Conservation (phyloP, 202 grass and related monocot species). For the Musa balbisiana region DNA sequence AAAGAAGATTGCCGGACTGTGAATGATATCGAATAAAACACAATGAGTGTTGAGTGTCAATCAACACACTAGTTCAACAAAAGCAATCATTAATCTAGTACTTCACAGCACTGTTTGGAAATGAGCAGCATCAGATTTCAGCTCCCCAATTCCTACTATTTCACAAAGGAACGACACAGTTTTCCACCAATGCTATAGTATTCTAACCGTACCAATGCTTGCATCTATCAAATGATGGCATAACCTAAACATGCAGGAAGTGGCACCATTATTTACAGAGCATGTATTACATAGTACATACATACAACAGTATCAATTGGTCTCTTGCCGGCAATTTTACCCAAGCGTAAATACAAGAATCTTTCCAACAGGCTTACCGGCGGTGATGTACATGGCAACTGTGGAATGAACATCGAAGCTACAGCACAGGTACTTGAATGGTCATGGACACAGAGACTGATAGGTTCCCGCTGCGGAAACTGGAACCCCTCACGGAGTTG, state of each 20-base stretch:
- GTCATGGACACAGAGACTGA: constrained; percentile 43
- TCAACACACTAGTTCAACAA: too few relatives aligned
- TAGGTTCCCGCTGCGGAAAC: constrained; percentile 59
- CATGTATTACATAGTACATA: neutral
- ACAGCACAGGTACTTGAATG: constrained; percentile 84
- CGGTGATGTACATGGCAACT: constrained; percentile 26
- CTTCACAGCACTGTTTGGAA: too few relatives aligned
- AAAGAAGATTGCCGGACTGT: too few relatives aligned
- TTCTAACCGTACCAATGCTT: neutral
- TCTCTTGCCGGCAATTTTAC: constrained; percentile 37
- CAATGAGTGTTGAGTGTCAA: too few relatives aligned
- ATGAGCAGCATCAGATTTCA: neutral
- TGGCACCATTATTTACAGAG: neutral
- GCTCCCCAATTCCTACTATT: neutral
- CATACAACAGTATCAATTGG: neutral
- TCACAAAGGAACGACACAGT: neutral
- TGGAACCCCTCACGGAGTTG: constrained; percentile 42
- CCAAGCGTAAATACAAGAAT: constrained; percentile 55
- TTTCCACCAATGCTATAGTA: neutral
- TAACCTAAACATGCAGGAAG: neutral
- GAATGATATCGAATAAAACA: too few relatives aligned
- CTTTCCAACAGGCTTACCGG: constrained; percentile 30
- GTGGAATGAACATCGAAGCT: constrained; percentile 29
- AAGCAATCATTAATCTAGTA: too few relatives aligned
- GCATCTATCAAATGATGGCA: neutral